These are phyloP conservation scores for Mycena albidolilacea DNA, from an alignment of 768 basidiomycete genomes.

Conservation along the genomic window DNA sequence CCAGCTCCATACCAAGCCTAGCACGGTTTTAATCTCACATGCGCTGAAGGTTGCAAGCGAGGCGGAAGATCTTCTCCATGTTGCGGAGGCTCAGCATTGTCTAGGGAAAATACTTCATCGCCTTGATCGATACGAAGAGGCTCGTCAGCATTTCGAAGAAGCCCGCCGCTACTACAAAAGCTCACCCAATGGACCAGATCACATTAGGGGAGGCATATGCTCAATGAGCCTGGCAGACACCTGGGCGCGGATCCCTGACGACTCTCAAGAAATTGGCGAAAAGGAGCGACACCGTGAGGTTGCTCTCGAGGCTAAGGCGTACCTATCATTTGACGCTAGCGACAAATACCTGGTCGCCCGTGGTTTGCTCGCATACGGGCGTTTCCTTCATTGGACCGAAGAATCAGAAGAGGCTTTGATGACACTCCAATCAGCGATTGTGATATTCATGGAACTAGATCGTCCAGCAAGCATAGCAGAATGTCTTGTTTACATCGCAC, in stretches of 20 bases:
- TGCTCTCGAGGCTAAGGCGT: constrained; percentile 1
- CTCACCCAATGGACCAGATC: neutral
- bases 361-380: constrained; percentile 16
- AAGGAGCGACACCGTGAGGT: neutral
- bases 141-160: constrained; percentile 4
- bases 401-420: neutral
- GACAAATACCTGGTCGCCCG: constrained; percentile 7
- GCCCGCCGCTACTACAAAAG: neutral
- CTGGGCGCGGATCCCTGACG: neutral
- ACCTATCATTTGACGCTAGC: neutral
- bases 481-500: constrained; percentile 23
- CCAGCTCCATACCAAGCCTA: constrained; percentile 39
- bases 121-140: constrained; percentile 17
- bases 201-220: neutral
- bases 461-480: constrained; percentile 30
- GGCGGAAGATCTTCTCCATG: neutral
- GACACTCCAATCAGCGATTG: constrained; percentile 4
- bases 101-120: neutral
- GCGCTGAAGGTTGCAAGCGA: constrained; percentile 23
- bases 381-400: constrained; percentile 2
- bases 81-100: constrained; percentile 14
- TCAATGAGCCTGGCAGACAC: constrained; percentile 12
- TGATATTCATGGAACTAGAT: constrained; percentile 6
- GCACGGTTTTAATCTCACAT: constrained; percentile 10
- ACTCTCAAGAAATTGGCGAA: neutral